Base-by-base conservation (phyloP, 495 filamentous ascomycete species). In the Podospora pseudopauciseta region DNA sequence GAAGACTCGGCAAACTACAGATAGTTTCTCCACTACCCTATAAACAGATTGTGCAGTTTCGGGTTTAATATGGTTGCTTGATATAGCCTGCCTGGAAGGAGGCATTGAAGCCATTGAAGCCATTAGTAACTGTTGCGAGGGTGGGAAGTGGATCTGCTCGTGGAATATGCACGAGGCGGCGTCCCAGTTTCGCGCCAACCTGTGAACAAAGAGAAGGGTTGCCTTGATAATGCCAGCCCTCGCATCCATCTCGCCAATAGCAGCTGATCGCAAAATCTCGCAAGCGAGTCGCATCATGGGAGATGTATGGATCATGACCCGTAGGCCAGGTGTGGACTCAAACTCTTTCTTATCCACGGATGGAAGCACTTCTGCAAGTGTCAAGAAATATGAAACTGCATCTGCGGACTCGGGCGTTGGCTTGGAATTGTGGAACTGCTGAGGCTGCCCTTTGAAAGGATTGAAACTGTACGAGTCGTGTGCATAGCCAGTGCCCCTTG, bases 401-500 rank as follows among this genome's bases (percentile, higher is more conserved):
- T 58, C 55, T 9, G 15, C 55, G 13, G 55, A 23, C n/a, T 58
- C n/a, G 19, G 55, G 4, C 5, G 54, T 56, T 0, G 13, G 3
- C 28, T 20, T n/a, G 7, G 5, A 26, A 7, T 26, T 26, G 18
- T 26, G 39, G n/a, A 26, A 3, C 1, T 60, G n/a, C n/a, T 23
- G 39, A 13, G 15, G 39, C 23, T 23, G 23, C 23, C 23, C 23
- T 23, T 23, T 23, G 23, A 23, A 23, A 23, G 39, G 15, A 16
- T 13, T 49, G 0, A 6, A 13, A 0, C 53, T 11, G 58, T 57
- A 2, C 68, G n/a, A 44, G 23, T 3, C 67, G 23, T 23, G 23
- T 66, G 1, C 73, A 55, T 76, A 76, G 4, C 74, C 74, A 9
- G 68, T 73, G 16, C 75, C 75, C 60, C 70, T 72, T 2, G 71